Evolutionary conservation across 345 rosid genomes (phyloP), one percentile per base, ranked within the genome.

Genomic region (Litchi chinensis): DNA sequence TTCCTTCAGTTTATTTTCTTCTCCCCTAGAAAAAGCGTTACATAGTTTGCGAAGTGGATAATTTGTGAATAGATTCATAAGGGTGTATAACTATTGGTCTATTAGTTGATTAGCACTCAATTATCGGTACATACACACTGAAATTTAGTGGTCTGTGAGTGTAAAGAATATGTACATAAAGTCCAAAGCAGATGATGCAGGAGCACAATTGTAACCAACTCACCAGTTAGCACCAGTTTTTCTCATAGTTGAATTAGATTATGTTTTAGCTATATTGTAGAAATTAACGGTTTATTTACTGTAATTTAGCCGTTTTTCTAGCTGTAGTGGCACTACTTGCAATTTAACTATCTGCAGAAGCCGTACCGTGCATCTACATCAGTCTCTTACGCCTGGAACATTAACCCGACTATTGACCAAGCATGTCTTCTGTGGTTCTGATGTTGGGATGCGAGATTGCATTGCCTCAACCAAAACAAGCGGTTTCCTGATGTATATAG

Each of bases 301-400:
- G 52, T 46, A 46, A 46, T 46, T 46, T 46, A 46, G 52, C 52
- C 0, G 52, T 46, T 46, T 11, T 46, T 46, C 8, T 32, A 32
- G 37, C 37, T 46, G 52, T 46, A 46, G 52, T 46, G 52, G 12
- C 5, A 7, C 52, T 46, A 46, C 10, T 11, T 46, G 37, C 37
- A 46, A 7, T 46, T 46, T 46, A 1, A 46, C 52, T 46, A 5
- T 46, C 52, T 46, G 52, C 83, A 4, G 82, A 86, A 57, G 83
- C 86, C 8, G 5, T 65, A 26, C 46, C 84, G 6, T 86, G 84
- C 81, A 79, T 84, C 74, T 88, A 86, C 54, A 69, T 88, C 21
- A 78, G 88, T 41, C 77, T 88, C 39, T 70, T 82, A 19, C 83
- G 89, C 28, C 83, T 88, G 54, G 89, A 88, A 50, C 85, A 81